These are phyloP conservation scores for Hypericum androsaemum DNA, from an alignment of 345 rosid genomes.

Conservation along the genomic window DNA sequence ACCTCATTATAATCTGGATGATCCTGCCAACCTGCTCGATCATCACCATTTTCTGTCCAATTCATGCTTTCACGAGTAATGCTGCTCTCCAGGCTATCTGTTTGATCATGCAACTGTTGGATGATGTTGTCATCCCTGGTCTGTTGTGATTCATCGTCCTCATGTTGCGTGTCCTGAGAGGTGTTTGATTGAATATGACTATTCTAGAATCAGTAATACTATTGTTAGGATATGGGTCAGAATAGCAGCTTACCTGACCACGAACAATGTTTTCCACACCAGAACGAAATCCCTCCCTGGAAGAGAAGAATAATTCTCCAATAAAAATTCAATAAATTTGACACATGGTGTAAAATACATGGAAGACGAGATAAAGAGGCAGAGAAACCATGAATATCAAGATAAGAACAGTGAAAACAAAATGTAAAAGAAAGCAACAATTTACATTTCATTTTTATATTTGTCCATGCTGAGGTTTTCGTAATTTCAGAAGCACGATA, in stretches of 20 bases:
- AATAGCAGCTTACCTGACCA: slow-evolving; percentile 48
- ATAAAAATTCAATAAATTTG: background rate
- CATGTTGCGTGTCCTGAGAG: slow-evolving; percentile 33
- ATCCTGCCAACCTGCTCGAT: slow-evolving; percentile 41
- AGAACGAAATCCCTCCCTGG: slow-evolving; percentile 85
- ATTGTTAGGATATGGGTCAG: slow-evolving; percentile 36
- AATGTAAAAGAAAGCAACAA: background rate
- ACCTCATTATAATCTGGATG: slow-evolving; percentile 31
- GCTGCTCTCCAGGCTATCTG: slow-evolving; percentile 29
- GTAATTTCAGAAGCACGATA: background rate
- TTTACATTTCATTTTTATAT: background rate
- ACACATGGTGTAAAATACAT: background rate
- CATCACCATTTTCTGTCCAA: slow-evolving; percentile 45
- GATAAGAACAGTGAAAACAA: background rate
- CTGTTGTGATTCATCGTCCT: slow-evolving; percentile 31
- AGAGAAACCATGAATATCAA: background rate
- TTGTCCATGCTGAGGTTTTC: background rate
- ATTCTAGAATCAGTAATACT: slow-evolving; percentile 32
- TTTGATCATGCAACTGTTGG: slow-evolving; percentile 36
- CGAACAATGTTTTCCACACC: slow-evolving; percentile 61
- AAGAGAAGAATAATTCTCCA: slow-evolving; percentile 2
- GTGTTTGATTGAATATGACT: slow-evolving; percentile 27
- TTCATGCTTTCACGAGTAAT: slow-evolving; percentile 26
- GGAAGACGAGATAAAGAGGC: background rate
- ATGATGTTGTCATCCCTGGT: slow-evolving; percentile 32